phyloP scores from a whole-genome alignment of 164 flowering plant genomes.

The Vitis rupestris region DNA sequence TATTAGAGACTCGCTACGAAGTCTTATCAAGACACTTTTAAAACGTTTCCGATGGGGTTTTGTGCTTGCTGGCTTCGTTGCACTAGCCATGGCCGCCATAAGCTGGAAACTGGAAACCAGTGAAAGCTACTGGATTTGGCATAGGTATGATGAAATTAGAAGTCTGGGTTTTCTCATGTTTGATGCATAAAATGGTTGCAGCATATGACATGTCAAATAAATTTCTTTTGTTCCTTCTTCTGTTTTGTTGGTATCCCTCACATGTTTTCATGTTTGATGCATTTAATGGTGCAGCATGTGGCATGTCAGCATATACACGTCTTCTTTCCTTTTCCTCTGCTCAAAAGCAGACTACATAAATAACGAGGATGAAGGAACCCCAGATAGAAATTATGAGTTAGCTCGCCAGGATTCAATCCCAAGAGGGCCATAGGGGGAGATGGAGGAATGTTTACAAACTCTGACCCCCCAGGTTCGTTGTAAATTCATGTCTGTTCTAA shows the following conservation, averaged over 20 bases:
- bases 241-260: no score
- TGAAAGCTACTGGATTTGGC: conserved; percentile 95
- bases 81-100: conserved; percentile 68
- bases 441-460: background rate
- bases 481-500: background rate
- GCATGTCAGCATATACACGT: conserved; percentile 85
- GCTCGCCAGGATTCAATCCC: conserved; percentile 65
- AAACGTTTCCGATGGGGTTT: conserved; percentile 76
- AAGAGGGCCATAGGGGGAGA: conserved; percentile 20
- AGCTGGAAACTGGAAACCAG: conserved; percentile 77
- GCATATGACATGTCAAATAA: conserved; percentile 85
- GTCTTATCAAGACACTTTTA: conserved; percentile 46
- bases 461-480: background rate
- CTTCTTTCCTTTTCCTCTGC: conserved; percentile 92
- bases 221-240: conserved; percentile 88
- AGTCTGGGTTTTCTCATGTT: background rate
- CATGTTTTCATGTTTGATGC: background rate
- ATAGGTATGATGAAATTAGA: conserved; percentile 53
- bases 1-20: conserved; percentile 39
- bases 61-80: conserved; percentile 53
- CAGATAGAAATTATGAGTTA: conserved; percentile 44
- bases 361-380: conserved; percentile 24
- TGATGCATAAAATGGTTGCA: conserved; percentile 31
- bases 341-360: conserved; percentile 46
- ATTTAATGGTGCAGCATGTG: conserved; percentile 59